Percentiles rank a stretch among this genome's conserved stretches.
Conservation (phyloP, 1,284 basidiomycete species). For the Mycena citricolor region DNA sequence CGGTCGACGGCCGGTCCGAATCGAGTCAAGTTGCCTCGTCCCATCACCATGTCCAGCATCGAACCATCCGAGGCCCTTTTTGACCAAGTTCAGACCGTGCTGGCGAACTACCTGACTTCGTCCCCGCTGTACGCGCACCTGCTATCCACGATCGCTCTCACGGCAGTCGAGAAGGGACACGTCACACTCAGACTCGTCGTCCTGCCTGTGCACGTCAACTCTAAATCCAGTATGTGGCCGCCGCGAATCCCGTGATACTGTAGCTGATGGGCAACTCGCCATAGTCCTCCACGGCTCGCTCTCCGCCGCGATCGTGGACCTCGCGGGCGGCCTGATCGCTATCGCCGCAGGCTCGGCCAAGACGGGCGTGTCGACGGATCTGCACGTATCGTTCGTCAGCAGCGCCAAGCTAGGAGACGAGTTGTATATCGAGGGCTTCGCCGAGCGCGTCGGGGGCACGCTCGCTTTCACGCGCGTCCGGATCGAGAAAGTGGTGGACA, state of each 20-base stretch:
- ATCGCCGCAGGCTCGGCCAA: constrained; percentile 11
- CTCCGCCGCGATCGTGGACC: constrained; percentile 20
- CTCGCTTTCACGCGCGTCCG: constrained; percentile 20
- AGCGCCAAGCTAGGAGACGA: constrained; percentile 17
- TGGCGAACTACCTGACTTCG: constrained; percentile 15
- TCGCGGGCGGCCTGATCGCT: constrained; percentile 18
- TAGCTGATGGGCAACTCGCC: no score
- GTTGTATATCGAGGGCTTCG: constrained; percentile 16
- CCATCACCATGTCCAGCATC: no score
- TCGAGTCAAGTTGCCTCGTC: neutral
- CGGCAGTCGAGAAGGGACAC: neutral
- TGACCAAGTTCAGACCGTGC: no score
- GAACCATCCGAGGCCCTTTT: no score
- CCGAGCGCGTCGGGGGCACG: constrained; percentile 19
- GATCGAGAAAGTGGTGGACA: constrained; percentile 7
- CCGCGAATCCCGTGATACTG: no score
- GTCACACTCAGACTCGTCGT: constrained; percentile 16
- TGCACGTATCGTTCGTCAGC: constrained; percentile 19
- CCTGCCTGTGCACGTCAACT: constrained; percentile 20
- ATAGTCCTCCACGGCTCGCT: constrained; percentile 20
- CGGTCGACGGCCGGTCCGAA: neutral
- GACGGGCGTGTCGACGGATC: constrained; percentile 21
- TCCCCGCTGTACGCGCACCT: constrained; percentile 20
- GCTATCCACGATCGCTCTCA: constrained; percentile 9
- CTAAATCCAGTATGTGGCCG: constrained; percentile 16